phyloP scores from a whole-genome alignment of 1,284 basidiomycete species.

The Pterulicium gracile region DNA sequence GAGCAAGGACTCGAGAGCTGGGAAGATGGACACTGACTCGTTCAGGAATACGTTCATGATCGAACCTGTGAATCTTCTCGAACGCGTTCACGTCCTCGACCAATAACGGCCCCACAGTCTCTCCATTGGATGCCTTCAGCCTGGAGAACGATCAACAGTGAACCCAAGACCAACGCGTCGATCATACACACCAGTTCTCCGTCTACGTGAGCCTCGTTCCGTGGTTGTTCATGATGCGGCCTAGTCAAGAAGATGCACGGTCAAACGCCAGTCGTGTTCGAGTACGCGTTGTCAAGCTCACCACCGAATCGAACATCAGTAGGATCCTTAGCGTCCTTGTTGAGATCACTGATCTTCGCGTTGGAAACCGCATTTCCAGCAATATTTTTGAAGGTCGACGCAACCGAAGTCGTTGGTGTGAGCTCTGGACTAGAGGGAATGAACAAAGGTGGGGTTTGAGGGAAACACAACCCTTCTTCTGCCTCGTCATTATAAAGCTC shows the following conservation, averaged over 20 bases:
- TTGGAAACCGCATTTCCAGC: too few species aligned
- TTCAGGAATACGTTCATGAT: constrained; percentile 82
- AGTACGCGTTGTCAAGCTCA: too few species aligned
- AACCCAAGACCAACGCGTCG: not conserved
- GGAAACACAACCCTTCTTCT: too few species aligned
- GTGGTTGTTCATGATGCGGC: constrained; percentile 44
- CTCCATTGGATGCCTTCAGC: constrained; percentile 39
- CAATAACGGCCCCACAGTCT: constrained; percentile 38
- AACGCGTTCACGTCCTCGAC: constrained; percentile 60
- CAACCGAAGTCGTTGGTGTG: too few species aligned
- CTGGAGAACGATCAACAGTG: constrained; percentile 22
- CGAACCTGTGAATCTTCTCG: constrained; percentile 69
- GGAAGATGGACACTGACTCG: too few species aligned
- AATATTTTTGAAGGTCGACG: too few species aligned
- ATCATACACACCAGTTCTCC: constrained; percentile 46
- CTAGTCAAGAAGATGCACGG: too few species aligned
- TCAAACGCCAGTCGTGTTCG: too few species aligned
- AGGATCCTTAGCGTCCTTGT: constrained; percentile 29
- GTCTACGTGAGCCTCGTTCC: constrained; percentile 48
- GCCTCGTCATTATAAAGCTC: too few species aligned
- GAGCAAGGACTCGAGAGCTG: too few species aligned
- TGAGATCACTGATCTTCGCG: constrained; percentile 24
- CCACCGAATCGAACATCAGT: constrained; percentile 18
- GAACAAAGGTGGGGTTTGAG: too few species aligned
- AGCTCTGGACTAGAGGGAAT: too few species aligned